These are phyloP conservation scores for Diversispora epigaea DNA, from an alignment of 192 early-diverging fungal genomes.

Conservation along the genomic window DNA sequence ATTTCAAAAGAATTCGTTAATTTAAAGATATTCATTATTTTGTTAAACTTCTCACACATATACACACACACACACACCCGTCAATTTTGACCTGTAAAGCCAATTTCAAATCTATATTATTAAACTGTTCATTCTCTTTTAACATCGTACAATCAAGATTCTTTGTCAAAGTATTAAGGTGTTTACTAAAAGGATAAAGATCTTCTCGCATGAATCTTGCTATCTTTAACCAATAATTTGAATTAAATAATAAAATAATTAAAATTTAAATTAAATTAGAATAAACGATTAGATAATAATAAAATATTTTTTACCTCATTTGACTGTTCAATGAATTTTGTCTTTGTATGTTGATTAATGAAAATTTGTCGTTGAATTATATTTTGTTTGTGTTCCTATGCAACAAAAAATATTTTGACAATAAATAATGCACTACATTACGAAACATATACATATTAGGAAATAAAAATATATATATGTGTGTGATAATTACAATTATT, in stretches of 20 bases:
- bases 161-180: slow-evolving; percentile 17
- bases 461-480: not conserved
- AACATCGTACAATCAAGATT: slow-evolving; percentile 8
- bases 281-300: too few relatives aligned
- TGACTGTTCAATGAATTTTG: not conserved
- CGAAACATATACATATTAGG: not conserved
- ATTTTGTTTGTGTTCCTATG: slow-evolving; percentile 17
- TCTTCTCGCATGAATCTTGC: slow-evolving; percentile 9
- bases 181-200: not conserved
- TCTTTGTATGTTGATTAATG: slow-evolving; percentile 6
- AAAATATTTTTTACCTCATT: slow-evolving; percentile 7
- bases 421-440: not conserved
- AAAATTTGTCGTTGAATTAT: not conserved
- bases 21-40: not conserved
- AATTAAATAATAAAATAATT: not conserved
- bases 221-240: not conserved
- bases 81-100: slow-evolving; percentile 17
- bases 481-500: slow-evolving; percentile 10
- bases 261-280: too few relatives aligned
- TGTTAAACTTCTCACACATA: not conserved
- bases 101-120: not conserved
- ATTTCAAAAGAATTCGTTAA: not conserved
- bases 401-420: not conserved
- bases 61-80: not conserved
- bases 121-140: slow-evolving; percentile 12